These are phyloP conservation scores for Diaporthe humulicola DNA, from an alignment of 2,329 filamentous ascomycete species.

Conservation along the genomic window DNA sequence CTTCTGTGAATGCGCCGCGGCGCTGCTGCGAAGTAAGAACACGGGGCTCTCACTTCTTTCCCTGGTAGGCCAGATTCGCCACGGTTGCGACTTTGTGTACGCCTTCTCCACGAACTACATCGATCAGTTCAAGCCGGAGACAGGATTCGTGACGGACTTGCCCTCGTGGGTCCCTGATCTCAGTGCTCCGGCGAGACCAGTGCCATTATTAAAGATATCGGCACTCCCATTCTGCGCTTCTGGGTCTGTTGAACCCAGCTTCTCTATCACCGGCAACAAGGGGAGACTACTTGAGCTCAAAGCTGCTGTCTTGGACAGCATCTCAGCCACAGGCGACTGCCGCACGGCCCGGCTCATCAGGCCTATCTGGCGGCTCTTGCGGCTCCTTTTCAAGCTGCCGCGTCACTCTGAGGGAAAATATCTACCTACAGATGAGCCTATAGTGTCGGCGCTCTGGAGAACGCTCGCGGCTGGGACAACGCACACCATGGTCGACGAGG, in stretches of 20 bases:
- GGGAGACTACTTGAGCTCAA: background rate
- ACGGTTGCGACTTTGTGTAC: background rate
- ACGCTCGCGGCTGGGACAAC: background rate
- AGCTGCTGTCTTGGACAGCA: background rate
- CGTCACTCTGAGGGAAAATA: background rate
- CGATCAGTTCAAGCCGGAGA: background rate
- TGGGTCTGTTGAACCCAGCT: background rate
- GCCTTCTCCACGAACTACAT: background rate
- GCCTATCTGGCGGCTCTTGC: background rate
- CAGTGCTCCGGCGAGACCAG: constrained; percentile 1
- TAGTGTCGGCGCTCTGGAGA: constrained; percentile 8
- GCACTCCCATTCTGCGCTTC: background rate
- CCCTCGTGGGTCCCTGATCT: constrained; percentile 6
- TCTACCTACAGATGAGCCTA: background rate
- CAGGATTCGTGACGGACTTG: background rate
- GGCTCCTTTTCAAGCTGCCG: background rate
- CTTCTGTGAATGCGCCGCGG: background rate
- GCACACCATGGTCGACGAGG: background rate
- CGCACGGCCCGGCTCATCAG: background rate
- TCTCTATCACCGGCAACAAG: background rate
- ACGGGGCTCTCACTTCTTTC: background rate
- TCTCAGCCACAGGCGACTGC: background rate
- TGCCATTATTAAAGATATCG: background rate
- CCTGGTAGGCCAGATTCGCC: background rate
- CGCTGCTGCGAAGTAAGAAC: background rate